Base-by-base conservation (phyloP, 441 rosid species). In the Adansonia grandidieri region DNA sequence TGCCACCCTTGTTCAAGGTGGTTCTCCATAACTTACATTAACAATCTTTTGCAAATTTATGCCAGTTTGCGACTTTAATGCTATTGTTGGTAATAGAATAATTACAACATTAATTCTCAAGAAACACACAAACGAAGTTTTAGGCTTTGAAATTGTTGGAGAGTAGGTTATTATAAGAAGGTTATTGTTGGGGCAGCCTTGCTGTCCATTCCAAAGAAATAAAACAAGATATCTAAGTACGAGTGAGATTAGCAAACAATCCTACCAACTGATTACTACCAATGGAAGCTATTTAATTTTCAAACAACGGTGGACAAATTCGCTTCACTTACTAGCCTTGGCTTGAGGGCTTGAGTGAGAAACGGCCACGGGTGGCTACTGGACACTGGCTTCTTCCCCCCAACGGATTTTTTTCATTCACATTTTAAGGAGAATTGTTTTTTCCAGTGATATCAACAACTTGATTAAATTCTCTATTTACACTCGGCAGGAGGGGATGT, bases 401-500 rank as follows among this genome's bases (percentile, higher is more conserved):
- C 42, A 4, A 4, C 3, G 42, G 42, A 37, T 37, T 37, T 0
- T 24, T 24, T 24, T 24, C 28, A 24, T 24, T 24, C 28, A 24
- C 28, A 24, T 24, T 24, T 24, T 24, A 24, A 24, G 28, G 28
- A 24, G 28, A 24, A 24, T 24, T 24, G 28, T 24, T 24, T 24
- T 24, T 24, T 24, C 28, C 28, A 24, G 28, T 24, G 28, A 24
- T 24, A 24, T 24, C 28, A 24, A 24, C 28, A 24, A 24, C 28
- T 24, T 24, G 28, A 24, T 24, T 24, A 24, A 1, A 24, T 24
- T 24, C 28, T 24, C 28, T 24, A 24, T 24, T 24, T 24, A 24
- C 28, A 24, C 0, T 0, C n/a, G n/a, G n/a, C n/a, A n/a, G n/a
- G n/a, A 17, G 96, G 97, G 98, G 97, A 89, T 94, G 97, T 96